Base-by-base conservation (phyloP, 2,329 filamentous ascomycete genomes). In the Cladosporium halotolerans region DNA sequence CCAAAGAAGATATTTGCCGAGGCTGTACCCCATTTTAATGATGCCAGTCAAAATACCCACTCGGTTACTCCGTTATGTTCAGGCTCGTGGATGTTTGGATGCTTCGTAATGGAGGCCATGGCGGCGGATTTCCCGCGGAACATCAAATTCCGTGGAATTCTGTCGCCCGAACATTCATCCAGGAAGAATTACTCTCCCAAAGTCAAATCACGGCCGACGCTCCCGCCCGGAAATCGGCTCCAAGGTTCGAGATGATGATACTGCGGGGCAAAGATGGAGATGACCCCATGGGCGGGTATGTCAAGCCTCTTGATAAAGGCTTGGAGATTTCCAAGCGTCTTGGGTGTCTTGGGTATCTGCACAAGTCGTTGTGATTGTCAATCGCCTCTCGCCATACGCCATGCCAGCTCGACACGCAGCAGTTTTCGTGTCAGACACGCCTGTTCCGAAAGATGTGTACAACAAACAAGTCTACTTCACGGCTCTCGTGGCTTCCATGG, bases 401-500 rank as follows among this genome's bases (percentile, higher is more conserved):
- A 56, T 56, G 54, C 54, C 54, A 11, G 45, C 45, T 33, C 45
- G 54, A 38, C 54, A 56, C 14, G 45, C 53, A 40, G 41, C 45
- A 9, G 43, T 45, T 1, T 32, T 51, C 33, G 40, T 9, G 28
- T 44, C 44, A 32, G 44, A 32, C 40, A 44, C 40, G 38, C 48
- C 55, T 40, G 50, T 56, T 39, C 56, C 58, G 3, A 44, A 41
- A 23, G 56, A 58, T 19, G 45, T 58, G 23, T 59, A 59, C 54
- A 60, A 59, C 46, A 43, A 19, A 3, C 45, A 47, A 16, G 49
- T 59, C 13, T 60, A 59, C 23, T 23, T 46, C 14, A 55, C 48
- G 9, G 53, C 58, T 4, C 9, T 60, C 8, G 56, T 59, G 9
- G 57, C 55, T 3, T 57, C 58, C 1, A 57, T 58, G 55, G 55